Percentiles rank a stretch among this genome's conserved stretches.
Evolutionary conservation across 257 asterid species (phyloP).

Genomic region (Marsdenia floribunda): DNA sequence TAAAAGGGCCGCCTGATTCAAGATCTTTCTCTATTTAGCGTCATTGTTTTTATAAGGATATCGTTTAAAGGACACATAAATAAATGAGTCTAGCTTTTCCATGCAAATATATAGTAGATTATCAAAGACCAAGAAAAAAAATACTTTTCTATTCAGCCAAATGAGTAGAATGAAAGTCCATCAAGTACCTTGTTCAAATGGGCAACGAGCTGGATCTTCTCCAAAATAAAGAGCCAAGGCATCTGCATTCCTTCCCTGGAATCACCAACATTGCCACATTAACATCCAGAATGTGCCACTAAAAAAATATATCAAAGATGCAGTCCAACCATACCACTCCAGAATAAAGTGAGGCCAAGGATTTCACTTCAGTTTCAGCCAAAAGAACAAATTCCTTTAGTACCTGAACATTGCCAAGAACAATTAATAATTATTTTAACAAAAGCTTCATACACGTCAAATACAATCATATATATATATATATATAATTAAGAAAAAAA

Average conservation of each 20-base stretch:
- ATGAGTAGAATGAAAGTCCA: not conserved
- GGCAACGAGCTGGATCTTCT: slow-evolving; percentile 80
- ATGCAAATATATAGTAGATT: not conserved
- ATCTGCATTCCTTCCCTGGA: slow-evolving; percentile 84
- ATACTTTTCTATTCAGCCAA: not conserved
- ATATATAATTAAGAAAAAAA: not conserved
- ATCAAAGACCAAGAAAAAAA: not conserved
- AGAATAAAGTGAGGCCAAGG: slow-evolving; percentile 64
- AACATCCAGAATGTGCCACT: not conserved
- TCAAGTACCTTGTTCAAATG: slow-evolving; percentile 83
- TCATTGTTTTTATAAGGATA: not conserved
- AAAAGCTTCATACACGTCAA: not conserved
- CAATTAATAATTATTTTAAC: not conserved
- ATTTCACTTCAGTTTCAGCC: slow-evolving; percentile 70
- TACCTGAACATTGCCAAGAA: slow-evolving; percentile 34
- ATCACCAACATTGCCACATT: not conserved
- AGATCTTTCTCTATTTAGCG: not conserved
- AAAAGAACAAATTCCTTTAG: slow-evolving; percentile 53
- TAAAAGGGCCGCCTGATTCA: too few relatives aligned
- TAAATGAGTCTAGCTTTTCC: not conserved
- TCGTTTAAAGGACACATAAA: not conserved
- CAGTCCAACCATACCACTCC: slow-evolving; percentile 51
- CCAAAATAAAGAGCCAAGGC: slow-evolving; percentile 80
- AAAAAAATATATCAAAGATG: not conserved
- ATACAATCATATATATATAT: not conserved